Evolutionary conservation across 352 stramenopile genomes (phyloP).

Genomic region (Phytophthora kernoviae): DNA sequence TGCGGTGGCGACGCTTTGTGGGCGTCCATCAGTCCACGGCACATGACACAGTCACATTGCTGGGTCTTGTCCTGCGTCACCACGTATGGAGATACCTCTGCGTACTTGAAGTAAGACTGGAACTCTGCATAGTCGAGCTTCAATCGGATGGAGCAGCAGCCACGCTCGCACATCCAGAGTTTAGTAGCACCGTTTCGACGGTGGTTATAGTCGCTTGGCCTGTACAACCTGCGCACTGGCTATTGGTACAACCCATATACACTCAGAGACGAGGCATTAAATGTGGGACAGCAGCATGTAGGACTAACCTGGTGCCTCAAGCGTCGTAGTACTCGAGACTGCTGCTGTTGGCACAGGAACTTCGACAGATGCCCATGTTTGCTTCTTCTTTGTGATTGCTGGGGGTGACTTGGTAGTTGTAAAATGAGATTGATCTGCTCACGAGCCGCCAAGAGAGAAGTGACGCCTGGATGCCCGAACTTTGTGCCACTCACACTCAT

Average conservation of each 20-base stretch:
- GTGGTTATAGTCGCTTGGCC: constrained; percentile 11
- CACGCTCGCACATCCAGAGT: constrained; percentile 64
- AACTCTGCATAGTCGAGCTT: constrained; percentile 81
- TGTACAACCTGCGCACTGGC: constrained; percentile 24
- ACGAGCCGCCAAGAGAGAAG: constrained; percentile 15
- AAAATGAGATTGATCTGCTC: constrained; percentile 4
- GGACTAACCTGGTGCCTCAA: constrained; percentile 46
- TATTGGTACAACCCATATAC: constrained; percentile 1
- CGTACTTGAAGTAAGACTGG: constrained; percentile 68
- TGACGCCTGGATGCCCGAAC: constrained; percentile 16
- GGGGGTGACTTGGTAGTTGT: not conserved
- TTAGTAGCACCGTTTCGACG: constrained; percentile 33
- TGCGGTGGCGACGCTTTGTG: constrained; percentile 1
- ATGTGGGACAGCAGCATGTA: constrained; percentile 1
- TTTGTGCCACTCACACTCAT: too few relatives aligned
- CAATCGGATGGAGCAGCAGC: constrained; percentile 76
- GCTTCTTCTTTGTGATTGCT: not conserved
- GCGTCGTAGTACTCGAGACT: constrained; percentile 76
- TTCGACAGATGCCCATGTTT: constrained; percentile 63
- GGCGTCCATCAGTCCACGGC: constrained; percentile 40
- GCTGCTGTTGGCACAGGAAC: constrained; percentile 45
- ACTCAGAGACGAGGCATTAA: not conserved
- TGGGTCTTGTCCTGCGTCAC: constrained; percentile 62
- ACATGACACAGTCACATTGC: constrained; percentile 66
- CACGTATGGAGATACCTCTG: constrained; percentile 68